These are phyloP conservation scores for Chenopodium album DNA, from an alignment of 148 eudicot species.

Conservation along the genomic window DNA sequence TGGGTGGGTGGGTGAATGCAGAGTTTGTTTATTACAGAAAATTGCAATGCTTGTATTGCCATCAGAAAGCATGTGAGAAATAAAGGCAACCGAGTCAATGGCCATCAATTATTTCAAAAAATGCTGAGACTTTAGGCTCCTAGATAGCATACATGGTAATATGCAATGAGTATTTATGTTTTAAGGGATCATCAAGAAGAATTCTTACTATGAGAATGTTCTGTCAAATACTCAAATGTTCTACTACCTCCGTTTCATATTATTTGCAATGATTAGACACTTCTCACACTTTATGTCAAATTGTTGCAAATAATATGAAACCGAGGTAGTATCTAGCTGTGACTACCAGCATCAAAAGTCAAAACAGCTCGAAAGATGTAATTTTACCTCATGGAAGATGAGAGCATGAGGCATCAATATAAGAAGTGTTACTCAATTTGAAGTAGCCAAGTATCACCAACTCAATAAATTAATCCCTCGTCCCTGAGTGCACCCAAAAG, in stretches of 20 bases:
- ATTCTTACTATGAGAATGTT: not conserved
- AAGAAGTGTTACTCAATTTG: not conserved
- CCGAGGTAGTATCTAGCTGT: not conserved
- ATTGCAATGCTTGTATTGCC: too few species aligned
- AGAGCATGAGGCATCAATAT: too few species aligned
- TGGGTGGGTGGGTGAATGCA: not conserved
- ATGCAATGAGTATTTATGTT: not conserved
- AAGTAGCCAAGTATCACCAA: not conserved
- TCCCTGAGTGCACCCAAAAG: not conserved
- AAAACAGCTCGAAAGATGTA: not conserved
- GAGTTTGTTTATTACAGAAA: not conserved
- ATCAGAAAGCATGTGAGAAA: not conserved
- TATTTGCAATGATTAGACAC: too few species aligned
- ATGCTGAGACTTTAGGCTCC: not conserved
- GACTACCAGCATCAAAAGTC: too few species aligned
- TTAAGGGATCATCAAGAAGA: not conserved
- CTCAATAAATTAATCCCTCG: not conserved
- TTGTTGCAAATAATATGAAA: too few species aligned
- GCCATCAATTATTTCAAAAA: not conserved
- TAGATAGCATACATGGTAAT: not conserved
- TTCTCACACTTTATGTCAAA: too few species aligned
- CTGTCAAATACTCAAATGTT: not conserved
- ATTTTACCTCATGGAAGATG: not conserved
- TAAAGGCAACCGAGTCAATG: not conserved
- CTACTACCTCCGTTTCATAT: too few species aligned